phyloP scores from a whole-genome alignment of 768 basidiomycete species.

The Termitomyces eurrhizus region DNA sequence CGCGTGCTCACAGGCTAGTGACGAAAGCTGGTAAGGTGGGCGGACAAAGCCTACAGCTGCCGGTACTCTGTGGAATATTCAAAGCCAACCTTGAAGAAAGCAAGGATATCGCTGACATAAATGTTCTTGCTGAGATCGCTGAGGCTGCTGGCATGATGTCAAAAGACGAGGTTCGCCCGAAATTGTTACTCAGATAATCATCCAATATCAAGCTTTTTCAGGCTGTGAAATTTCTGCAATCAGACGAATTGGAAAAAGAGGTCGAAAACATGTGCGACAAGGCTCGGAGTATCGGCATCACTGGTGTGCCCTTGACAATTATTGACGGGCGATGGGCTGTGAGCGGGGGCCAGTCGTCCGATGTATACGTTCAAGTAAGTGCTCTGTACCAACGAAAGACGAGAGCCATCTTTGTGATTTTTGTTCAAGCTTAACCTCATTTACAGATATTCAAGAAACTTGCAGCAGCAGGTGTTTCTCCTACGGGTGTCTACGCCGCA shows the following conservation, averaged over 20 bases:
- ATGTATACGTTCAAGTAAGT: conserved; percentile 64
- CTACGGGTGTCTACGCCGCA: conserved; percentile 26
- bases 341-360: conserved; percentile 68
- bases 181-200: neutral
- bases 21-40: conserved; percentile 63
- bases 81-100: conserved; percentile 62
- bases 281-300: conserved; percentile 64
- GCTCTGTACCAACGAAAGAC: neutral
- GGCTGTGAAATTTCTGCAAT: conserved; percentile 62
- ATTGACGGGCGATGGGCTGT: conserved; percentile 79
- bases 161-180: conserved; percentile 49
- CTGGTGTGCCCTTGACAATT: conserved; percentile 77
- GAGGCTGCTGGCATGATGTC: conserved; percentile 53
- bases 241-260: conserved; percentile 61
- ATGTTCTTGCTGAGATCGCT: conserved; percentile 57
- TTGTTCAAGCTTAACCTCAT: neutral
- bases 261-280: conserved; percentile 59
- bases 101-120: conserved; percentile 57
- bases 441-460: conserved; percentile 49
- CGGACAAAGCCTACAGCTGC: conserved; percentile 56
- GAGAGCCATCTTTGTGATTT: neutral
- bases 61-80: conserved; percentile 55
- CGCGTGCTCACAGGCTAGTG: conserved; percentile 65
- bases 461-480: conserved; percentile 30
- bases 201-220: conserved; percentile 22